phyloP scores from a whole-genome alignment of 2,329 filamentous ascomycete genomes.

The Aureobasidium mangrovei region DNA sequence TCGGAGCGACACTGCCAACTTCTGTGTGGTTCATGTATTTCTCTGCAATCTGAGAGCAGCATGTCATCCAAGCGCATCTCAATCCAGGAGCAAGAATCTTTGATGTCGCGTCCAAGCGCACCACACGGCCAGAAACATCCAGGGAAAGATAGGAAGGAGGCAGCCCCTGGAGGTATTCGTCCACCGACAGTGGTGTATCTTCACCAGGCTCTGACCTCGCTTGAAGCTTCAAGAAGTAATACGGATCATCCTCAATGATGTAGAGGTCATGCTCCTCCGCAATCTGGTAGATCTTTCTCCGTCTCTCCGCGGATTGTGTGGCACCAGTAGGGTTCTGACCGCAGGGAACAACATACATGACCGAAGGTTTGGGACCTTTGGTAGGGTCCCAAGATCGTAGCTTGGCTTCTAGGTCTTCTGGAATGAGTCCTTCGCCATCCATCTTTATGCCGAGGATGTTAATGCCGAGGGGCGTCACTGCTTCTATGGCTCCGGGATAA shows the following conservation, averaged over 20 bases:
- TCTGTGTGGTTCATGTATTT: slow-evolving; percentile 23
- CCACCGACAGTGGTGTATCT: not conserved
- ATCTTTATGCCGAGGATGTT: slow-evolving; percentile 23
- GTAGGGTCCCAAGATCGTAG: slow-evolving; percentile 22
- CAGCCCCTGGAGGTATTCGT: not conserved
- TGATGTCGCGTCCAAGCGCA: slow-evolving; percentile 26
- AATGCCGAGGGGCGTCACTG: slow-evolving; percentile 21
- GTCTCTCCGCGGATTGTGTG: slow-evolving; percentile 21
- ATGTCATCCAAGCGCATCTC: slow-evolving; percentile 27
- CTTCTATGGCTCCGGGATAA: slow-evolving; percentile 23
- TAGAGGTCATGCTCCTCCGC: slow-evolving; percentile 23
- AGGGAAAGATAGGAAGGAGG: slow-evolving; percentile 27
- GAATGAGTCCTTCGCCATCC: slow-evolving; percentile 24
- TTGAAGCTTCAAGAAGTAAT: slow-evolving; percentile 21
- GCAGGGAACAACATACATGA: slow-evolving; percentile 27
- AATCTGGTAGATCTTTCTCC: slow-evolving; percentile 22
- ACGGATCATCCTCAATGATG: slow-evolving; percentile 28
- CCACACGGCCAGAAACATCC: slow-evolving; percentile 26
- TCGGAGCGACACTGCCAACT: slow-evolving; percentile 18
- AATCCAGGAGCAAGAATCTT: slow-evolving; percentile 29
- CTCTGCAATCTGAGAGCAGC: slow-evolving; percentile 21
- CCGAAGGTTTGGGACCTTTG: slow-evolving; percentile 19
- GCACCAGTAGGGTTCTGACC: slow-evolving; percentile 26
- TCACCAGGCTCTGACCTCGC: slow-evolving; percentile 10
- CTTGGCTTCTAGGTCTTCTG: slow-evolving; percentile 20